These are phyloP conservation scores for Calendula officinalis DNA, from an alignment of 129 eudicot genomes.

Conservation along the genomic window DNA sequence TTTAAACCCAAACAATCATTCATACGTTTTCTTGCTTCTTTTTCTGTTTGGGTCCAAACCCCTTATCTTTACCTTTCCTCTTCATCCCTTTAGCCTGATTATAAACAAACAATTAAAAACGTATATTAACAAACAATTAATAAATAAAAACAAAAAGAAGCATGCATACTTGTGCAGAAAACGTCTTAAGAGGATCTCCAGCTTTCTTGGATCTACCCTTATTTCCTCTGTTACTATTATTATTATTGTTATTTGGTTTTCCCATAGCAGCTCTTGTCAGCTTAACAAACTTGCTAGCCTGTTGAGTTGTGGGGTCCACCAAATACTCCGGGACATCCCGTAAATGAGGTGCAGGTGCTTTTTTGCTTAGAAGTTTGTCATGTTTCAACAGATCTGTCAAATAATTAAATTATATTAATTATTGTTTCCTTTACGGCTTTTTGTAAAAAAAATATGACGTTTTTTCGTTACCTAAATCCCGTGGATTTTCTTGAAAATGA, in stretches of 20 bases:
- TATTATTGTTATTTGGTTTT: slow-evolving; percentile 39
- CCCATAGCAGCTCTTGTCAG: slow-evolving; percentile 86
- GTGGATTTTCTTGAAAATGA: slow-evolving; percentile 93
- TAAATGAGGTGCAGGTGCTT: slow-evolving; percentile 75
- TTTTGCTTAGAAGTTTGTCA: slow-evolving; percentile 89
- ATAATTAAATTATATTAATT: too few species aligned
- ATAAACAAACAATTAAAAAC: neutral
- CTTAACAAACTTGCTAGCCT: slow-evolving; percentile 85
- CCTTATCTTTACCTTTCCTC: slow-evolving; percentile 52
- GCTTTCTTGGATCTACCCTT: slow-evolving; percentile 64
- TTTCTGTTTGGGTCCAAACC: slow-evolving; percentile 40
- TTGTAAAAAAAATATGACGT: neutral
- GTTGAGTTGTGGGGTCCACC: slow-evolving; percentile 80
- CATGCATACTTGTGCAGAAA: slow-evolving; percentile 61
- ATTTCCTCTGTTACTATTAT: slow-evolving; percentile 22
- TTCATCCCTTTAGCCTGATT: slow-evolving; percentile 64
- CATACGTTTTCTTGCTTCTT: slow-evolving; percentile 39
- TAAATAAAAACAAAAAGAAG: neutral
- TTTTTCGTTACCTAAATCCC: slow-evolving; percentile 68
- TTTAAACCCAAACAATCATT: slow-evolving; percentile 3
- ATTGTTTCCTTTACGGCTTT: neutral
- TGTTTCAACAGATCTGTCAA: slow-evolving; percentile 83
- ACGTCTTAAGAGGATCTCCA: slow-evolving; percentile 82
- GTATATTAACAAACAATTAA: too few species aligned
- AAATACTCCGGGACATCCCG: slow-evolving; percentile 87